Conservation (phyloP, 202 grass and related monocot species). For the Schoenoplectus tabernaemontani region DNA sequence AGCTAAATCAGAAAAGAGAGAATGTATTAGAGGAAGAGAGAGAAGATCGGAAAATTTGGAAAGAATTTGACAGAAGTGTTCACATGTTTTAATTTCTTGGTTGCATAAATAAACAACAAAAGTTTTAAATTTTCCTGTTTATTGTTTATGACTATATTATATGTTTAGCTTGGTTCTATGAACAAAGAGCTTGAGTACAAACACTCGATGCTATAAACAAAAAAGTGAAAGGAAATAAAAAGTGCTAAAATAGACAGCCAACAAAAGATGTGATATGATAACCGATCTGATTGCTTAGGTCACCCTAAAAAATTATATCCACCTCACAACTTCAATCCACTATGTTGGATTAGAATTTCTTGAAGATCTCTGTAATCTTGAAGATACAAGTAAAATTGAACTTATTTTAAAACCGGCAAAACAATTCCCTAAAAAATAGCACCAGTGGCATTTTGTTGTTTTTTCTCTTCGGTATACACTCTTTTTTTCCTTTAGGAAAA, state of each 20-base stretch:
- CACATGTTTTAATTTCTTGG: no score
- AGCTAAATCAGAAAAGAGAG: no score
- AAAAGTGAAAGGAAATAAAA: background rate
- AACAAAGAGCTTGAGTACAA: no score
- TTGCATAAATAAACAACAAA: no score
- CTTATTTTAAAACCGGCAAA: constrained; percentile 43
- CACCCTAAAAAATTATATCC: constrained; percentile 1
- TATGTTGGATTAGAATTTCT: constrained; percentile 15
- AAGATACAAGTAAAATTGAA: constrained; percentile 27
- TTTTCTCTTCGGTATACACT: constrained; percentile 69
- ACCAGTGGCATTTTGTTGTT: constrained; percentile 46
- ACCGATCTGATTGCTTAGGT: background rate
- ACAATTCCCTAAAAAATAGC: constrained; percentile 46
- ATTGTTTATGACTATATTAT: no score
- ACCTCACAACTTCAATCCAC: constrained; percentile 8
- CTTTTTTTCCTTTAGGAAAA: constrained; percentile 46
- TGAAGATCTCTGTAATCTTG: constrained; percentile 9
- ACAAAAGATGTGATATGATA: background rate
- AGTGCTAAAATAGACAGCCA: background rate
- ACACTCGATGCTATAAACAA: background rate
- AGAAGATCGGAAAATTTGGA: no score
- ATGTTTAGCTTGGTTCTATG: no score
- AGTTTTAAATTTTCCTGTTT: no score
- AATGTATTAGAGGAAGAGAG: no score
- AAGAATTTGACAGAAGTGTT: no score